A percentile compares a stretch with the other conserved stretches of the same genome.
Evolutionary conservation across 2,329 filamentous ascomycete species (phyloP).

Genomic region (Thelonectria discophora): DNA sequence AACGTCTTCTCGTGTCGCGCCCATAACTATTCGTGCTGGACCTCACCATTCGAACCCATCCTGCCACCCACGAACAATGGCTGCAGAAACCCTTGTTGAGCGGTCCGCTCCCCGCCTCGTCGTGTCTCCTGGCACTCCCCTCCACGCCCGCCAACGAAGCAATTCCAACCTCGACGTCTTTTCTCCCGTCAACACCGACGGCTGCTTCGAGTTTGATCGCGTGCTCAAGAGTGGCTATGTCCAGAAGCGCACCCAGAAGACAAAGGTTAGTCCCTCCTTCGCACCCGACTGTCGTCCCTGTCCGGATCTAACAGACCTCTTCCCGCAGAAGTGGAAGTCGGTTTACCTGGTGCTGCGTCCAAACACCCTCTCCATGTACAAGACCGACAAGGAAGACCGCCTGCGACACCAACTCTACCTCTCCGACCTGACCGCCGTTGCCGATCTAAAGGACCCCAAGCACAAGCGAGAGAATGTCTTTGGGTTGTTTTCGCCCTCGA

Average conservation of each 20-base stretch:
- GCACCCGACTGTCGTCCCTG: not conserved
- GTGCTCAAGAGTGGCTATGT: constrained; percentile 90
- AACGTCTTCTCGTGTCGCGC: constrained; percentile 29
- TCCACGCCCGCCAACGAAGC: constrained; percentile 38
- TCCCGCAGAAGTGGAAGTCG: constrained; percentile 83
- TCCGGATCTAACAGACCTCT: constrained; percentile 32
- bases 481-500: constrained; percentile 88
- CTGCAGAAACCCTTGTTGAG: constrained; percentile 37
- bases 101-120: constrained; percentile 26
- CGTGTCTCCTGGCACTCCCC: constrained; percentile 27
- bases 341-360: constrained; percentile 90
- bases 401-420: constrained; percentile 88
- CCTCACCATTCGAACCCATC: constrained; percentile 6
- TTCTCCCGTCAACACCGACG: constrained; percentile 91
- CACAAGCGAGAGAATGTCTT: constrained; percentile 88
- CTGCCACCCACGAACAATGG: constrained; percentile 33
- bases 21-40: constrained; percentile 10
- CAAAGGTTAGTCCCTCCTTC: constrained; percentile 70
- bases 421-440: constrained; percentile 89
- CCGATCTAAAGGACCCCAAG: constrained; percentile 87
- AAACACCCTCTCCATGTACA: constrained; percentile 91
- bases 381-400: constrained; percentile 87
- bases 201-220: constrained; percentile 94
- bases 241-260: constrained; percentile 90
- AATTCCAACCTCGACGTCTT: constrained; percentile 66